Conservation (phyloP, 2,329 filamentous ascomycete genomes). For the Fusarium brevicatenulatum region DNA sequence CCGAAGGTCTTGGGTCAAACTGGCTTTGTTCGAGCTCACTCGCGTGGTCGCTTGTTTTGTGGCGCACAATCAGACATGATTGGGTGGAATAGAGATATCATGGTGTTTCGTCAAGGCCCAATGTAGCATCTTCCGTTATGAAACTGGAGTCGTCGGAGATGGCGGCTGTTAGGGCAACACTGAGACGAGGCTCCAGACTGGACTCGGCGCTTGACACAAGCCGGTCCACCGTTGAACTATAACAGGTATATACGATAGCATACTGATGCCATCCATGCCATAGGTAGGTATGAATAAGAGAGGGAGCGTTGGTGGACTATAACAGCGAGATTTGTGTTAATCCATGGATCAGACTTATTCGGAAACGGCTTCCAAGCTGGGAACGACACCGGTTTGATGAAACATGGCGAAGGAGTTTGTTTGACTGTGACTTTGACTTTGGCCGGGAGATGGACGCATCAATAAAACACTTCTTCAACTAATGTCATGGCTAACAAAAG, state of each 20-base stretch:
- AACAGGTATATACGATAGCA: constrained; percentile 4
- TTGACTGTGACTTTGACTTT: not conserved
- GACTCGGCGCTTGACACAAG: constrained; percentile 23
- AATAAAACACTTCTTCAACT: not conserved
- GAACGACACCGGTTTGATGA: constrained; percentile 26
- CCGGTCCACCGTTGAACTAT: constrained; percentile 18
- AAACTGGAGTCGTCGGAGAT: constrained; percentile 58
- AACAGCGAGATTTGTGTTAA: constrained; percentile 2
- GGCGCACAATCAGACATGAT: constrained; percentile 31
- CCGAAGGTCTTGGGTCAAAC: constrained; percentile 41
- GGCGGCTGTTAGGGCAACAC: constrained; percentile 37
- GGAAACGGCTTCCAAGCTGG: constrained; percentile 20
- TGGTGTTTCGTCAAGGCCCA: constrained; percentile 30
- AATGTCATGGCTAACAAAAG: constrained; percentile 7
- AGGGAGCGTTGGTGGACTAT: constrained; percentile 13
- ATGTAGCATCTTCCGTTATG: constrained; percentile 53
- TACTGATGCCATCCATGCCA: constrained; percentile 3
- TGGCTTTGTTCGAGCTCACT: constrained; percentile 41
- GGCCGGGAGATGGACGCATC: not conserved
- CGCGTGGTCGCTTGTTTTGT: constrained; percentile 24
- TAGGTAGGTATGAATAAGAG: constrained; percentile 1
- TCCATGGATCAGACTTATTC: constrained; percentile 22
- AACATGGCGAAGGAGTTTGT: constrained; percentile 8
- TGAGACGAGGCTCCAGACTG: constrained; percentile 34
- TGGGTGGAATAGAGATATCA: constrained; percentile 29